Evolutionary conservation across 305 asterid species (phyloP).

Genomic region (Fraxinus nigra): DNA sequence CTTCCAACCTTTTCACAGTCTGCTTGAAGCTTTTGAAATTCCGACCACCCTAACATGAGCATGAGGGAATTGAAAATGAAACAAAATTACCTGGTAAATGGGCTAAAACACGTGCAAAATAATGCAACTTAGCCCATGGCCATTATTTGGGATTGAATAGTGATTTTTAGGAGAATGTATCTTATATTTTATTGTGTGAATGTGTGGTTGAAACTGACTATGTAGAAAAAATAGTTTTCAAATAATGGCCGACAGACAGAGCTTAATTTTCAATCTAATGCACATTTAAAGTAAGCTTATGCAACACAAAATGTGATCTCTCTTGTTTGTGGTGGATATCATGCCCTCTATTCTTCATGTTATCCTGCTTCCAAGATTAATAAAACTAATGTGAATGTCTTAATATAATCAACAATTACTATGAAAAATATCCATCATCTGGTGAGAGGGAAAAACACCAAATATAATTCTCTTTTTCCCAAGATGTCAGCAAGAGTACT

Average conservation of each 20-base stretch:
- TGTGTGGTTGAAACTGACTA: too few relatives aligned
- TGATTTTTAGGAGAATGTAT: too few relatives aligned
- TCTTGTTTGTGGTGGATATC: conserved; percentile 4
- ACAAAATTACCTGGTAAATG: conserved; percentile 16
- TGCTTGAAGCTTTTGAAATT: conserved; percentile 78
- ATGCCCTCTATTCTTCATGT: not conserved
- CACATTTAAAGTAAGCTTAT: not conserved
- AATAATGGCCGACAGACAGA: too few relatives aligned
- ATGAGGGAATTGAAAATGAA: conserved; percentile 2
- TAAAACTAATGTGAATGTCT: not conserved
- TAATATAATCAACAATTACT: not conserved
- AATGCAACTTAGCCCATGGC: not conserved
- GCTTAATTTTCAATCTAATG: not conserved
- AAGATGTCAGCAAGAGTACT: not conserved
- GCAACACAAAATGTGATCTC: not conserved
- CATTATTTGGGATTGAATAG: too few relatives aligned
- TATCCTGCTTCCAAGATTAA: not conserved
- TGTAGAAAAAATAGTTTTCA: too few relatives aligned
- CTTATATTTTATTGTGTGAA: too few relatives aligned
- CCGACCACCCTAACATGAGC: conserved; percentile 58
- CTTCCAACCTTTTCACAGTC: conserved; percentile 88
- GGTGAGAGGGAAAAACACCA: not conserved
- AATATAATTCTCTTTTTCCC: not conserved
- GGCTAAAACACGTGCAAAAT: not conserved
- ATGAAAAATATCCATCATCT: not conserved